Percentiles rank a stretch among this genome's conserved stretches.
Conservation (phyloP, 495 filamentous ascomycete genomes). For the Podospora australis region DNA sequence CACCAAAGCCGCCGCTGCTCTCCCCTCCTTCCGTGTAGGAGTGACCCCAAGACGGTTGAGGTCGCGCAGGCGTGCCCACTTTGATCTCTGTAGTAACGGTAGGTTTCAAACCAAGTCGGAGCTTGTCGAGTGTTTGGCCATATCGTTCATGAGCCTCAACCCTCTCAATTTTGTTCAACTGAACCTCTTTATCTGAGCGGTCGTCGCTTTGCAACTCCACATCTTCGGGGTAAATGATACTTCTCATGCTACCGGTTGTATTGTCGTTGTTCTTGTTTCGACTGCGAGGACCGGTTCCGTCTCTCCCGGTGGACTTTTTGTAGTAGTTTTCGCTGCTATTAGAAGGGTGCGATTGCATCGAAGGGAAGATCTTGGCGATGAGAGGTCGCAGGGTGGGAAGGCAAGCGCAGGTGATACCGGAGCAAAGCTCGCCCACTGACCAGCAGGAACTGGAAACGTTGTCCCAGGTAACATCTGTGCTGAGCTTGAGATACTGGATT, state of each 20-base stretch:
- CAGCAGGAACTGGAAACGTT: conserved; percentile 54
- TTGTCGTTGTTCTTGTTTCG: conserved; percentile 8
- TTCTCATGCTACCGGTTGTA: conserved; percentile 11
- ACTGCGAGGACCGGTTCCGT: conserved; percentile 4
- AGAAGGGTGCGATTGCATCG: conserved; percentile 17
- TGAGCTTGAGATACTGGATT: conserved; percentile 43
- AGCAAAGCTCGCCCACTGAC: conserved; percentile 52
- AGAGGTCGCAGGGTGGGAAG: conserved; percentile 51
- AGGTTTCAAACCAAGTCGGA: conserved; percentile 16
- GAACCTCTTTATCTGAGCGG: conserved; percentile 12
- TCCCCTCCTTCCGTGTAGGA: neutral
- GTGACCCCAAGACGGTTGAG: neutral
- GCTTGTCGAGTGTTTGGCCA: neutral
- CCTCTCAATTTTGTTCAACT: neutral
- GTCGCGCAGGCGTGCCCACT: conserved; percentile 3
- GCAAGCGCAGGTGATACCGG: conserved; percentile 51
- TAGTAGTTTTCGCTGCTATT: conserved; percentile 15
- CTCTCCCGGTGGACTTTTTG: conserved; percentile 15
- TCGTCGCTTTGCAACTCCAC: conserved; percentile 25
- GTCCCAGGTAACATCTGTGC: conserved; percentile 47
- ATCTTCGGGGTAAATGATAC: conserved; percentile 23
- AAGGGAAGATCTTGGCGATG: conserved; percentile 33
- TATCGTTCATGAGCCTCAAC: neutral
- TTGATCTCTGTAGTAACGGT: conserved; percentile 20
- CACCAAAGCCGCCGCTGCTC: neutral